Evolutionary conservation across 2,329 filamentous ascomycete species (phyloP), one percentile per base, ranked within the genome.

Genomic region (Byssoonygena ceratinophila): DNA sequence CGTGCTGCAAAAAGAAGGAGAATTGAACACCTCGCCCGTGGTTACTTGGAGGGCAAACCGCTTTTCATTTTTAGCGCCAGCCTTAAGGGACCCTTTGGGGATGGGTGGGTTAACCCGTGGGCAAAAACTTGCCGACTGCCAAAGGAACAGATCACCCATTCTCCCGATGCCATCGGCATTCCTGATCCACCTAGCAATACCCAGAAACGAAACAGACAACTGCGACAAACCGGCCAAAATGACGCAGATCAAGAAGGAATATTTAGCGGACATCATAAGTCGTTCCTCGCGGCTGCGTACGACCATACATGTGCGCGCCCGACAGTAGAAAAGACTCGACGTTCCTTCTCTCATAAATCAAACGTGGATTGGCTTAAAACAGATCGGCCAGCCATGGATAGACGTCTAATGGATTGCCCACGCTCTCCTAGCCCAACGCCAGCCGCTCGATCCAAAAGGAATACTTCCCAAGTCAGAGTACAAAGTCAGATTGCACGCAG

Each of bases 41-140:
- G 67, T 7, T 74, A 75, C 60, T 59, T 73, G 36, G 59, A 68
- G 31, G 73, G 73, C 23, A 60, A 63, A 25, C 64, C 66, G 14
- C 60, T 73, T 8, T 74, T 73, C 52, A 74, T 76, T 41, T 60
- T 71, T 9, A 73, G 68, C 4, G 73, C 73, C 11, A 66, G 66
- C 7, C 61, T 76, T 18, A 67, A 63, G 40, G 74, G 74, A 0
- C 73, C 73, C 1, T 71, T 76, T 29, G 65, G 70, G 3, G 54
- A 65, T 22, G 65, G 59, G 23, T 76, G 74, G 74, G 56, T 58
- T 4, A 75, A 75, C 57, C 74, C 73, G 1, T 75, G 73, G 73
- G 64, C 56, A 45, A 51, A 47, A 25, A 22, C 12, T n/a, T 37
- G 31, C 7, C 7, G 14, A 9, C 12, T 12, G 20, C n/a, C 3